Conservation (phyloP, 2,329 filamentous ascomycete genomes). For the Fusarium albidum region DNA sequence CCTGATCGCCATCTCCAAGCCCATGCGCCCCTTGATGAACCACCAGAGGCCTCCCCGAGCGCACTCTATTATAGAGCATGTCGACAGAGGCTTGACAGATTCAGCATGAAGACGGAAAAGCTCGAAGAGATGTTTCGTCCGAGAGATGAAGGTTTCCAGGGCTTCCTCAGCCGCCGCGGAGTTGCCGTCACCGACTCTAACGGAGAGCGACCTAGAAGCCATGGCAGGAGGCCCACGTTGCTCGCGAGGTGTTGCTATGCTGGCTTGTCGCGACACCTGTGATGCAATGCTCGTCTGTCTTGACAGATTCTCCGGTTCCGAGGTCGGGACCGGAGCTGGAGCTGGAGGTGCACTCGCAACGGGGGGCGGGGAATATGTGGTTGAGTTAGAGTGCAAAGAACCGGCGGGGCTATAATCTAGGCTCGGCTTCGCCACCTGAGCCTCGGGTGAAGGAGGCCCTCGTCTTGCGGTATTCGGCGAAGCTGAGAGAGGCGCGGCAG, state of each 20-base stretch:
- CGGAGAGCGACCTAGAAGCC: conserved; percentile 44
- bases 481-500: conserved; percentile 32
- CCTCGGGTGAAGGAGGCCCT: conserved; percentile 41
- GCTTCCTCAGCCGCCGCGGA: conserved; percentile 68
- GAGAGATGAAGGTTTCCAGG: conserved; percentile 72
- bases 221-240: conserved; percentile 41
- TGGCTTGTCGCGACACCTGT: conserved; percentile 34
- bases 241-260: conserved; percentile 25
- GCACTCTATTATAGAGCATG: conserved; percentile 72
- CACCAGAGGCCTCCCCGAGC: conserved; percentile 83
- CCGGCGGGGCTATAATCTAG: conserved; percentile 54
- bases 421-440: conserved; percentile 32
- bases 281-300: conserved; percentile 32
- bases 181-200: conserved; percentile 52
- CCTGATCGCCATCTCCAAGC: conserved; percentile 76
- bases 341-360: conserved; percentile 10
- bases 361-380: conserved; percentile 40
- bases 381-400: conserved; percentile 46
- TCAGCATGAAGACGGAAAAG: conserved; percentile 83
- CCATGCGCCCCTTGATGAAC: conserved; percentile 83
- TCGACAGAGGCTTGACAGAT: conserved; percentile 70
- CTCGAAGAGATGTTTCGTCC: conserved; percentile 77
- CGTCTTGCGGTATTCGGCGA: conserved; percentile 38
- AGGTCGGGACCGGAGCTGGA: conserved; percentile 12
- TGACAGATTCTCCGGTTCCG: conserved; percentile 33